phyloP scores from a whole-genome alignment of 768 basidiomycete species.

The Collybiopsis confluens region DNA sequence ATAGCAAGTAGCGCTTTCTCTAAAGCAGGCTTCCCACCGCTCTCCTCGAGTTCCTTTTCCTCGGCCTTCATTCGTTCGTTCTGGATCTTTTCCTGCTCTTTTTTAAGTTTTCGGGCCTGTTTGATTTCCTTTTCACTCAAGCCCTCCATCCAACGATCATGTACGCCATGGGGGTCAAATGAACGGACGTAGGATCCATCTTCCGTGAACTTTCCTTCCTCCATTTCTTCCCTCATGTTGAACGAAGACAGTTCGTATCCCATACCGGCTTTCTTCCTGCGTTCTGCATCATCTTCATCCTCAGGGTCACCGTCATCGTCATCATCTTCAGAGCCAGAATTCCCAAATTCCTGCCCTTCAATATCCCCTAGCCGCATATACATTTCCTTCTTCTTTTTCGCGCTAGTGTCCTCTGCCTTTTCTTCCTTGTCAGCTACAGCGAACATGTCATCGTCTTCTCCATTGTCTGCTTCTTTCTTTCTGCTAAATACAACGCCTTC shows the following conservation, averaged over 20 bases:
- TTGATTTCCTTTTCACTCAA: slow-evolving; percentile 83
- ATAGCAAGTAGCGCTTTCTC: slow-evolving; percentile 66
- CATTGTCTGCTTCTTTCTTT: slow-evolving; percentile 55
- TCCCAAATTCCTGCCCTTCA: slow-evolving; percentile 91
- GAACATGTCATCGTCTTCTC: slow-evolving; percentile 80
- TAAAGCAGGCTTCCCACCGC: slow-evolving; percentile 59
- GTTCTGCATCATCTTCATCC: slow-evolving; percentile 78
- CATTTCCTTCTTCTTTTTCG: slow-evolving; percentile 57
- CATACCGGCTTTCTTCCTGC: slow-evolving; percentile 81
- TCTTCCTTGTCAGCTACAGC: slow-evolving; percentile 59
- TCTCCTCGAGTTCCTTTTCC: slow-evolving; percentile 66
- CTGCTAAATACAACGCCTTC: slow-evolving; percentile 90
- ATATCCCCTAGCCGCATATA: slow-evolving; percentile 90
- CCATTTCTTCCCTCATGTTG: slow-evolving; percentile 99
- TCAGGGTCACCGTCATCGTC: slow-evolving; percentile 49
- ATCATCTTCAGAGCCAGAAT: slow-evolving; percentile 39
- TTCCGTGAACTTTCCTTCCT: slow-evolving; percentile 94
- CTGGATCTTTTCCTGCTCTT: slow-evolving; percentile 69
- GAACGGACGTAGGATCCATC: slow-evolving; percentile 86
- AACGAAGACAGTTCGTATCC: slow-evolving; percentile 92
- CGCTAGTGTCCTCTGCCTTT: slow-evolving; percentile 28
- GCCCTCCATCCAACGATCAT: slow-evolving; percentile 96
- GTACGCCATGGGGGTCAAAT: slow-evolving; percentile 85
- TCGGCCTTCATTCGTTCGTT: slow-evolving; percentile 66
- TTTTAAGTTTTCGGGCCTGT: slow-evolving; percentile 71